Percentiles rank a stretch among this genome's conserved stretches.
These are phyloP conservation scores for Leishmania arabica DNA, from an alignment of 208 protist species.

Conservation along the genomic window DNA sequence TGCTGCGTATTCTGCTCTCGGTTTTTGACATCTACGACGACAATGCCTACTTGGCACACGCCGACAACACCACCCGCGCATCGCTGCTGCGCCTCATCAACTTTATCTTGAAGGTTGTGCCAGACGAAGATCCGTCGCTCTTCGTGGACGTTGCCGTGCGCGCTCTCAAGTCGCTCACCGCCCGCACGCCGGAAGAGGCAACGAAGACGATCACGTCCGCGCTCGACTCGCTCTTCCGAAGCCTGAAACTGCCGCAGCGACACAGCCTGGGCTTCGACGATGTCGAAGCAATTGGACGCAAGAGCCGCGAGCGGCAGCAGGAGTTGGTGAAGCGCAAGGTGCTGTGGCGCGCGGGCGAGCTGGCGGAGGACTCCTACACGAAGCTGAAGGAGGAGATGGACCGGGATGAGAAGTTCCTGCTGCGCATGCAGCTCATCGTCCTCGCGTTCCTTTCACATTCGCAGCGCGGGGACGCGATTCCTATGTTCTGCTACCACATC, in stretches of 20 bases:
- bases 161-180: slow-evolving; percentile 71
- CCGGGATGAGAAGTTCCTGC: slow-evolving; percentile 87
- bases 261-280: slow-evolving; percentile 87
- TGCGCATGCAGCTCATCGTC: slow-evolving; percentile 91
- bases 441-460: slow-evolving; percentile 83
- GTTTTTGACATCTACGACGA: slow-evolving; percentile 89
- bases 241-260: slow-evolving; percentile 75
- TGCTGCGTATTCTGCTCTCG: slow-evolving; percentile 82
- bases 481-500: slow-evolving; percentile 84
- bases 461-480: slow-evolving; percentile 71
- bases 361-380: slow-evolving; percentile 53
- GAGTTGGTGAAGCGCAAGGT: slow-evolving; percentile 68
- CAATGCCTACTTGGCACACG: slow-evolving; percentile 83
- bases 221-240: slow-evolving; percentile 83
- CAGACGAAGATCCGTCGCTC: slow-evolving; percentile 86
- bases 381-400: slow-evolving; percentile 84
- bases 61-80: slow-evolving; percentile 86
- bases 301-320: slow-evolving; percentile 85
- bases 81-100: slow-evolving; percentile 71
- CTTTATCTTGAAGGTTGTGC: slow-evolving; percentile 88
- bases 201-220: slow-evolving; percentile 75
- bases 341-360: slow-evolving; percentile 48
- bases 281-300: slow-evolving; percentile 83
- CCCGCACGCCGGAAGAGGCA: slow-evolving; percentile 80
- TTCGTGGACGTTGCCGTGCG: slow-evolving; percentile 85